A percentile compares a stretch with the other conserved stretches of the same genome.
Evolutionary conservation across 441 rosid species (phyloP).

Genomic region (Arabidopsis lyrata): DNA sequence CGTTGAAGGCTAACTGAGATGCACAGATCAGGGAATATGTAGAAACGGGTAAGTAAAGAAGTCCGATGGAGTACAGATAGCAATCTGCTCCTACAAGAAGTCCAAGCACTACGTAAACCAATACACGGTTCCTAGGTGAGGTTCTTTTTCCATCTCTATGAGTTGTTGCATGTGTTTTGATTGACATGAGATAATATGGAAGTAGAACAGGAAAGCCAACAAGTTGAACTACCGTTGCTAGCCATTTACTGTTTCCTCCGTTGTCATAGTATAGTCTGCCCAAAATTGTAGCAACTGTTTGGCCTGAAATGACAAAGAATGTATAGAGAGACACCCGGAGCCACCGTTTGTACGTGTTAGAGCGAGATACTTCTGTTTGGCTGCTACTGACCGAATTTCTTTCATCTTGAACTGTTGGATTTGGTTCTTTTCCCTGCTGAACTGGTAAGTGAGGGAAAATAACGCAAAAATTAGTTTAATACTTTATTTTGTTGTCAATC

Average conservation of each 20-base stretch:
- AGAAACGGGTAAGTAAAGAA: slow-evolving; percentile 59
- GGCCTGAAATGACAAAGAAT: slow-evolving; percentile 48
- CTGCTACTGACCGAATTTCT: slow-evolving; percentile 20
- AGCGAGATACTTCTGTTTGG: slow-evolving; percentile 30
- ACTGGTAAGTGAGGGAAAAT: slow-evolving; percentile 27
- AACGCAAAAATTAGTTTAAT: slow-evolving; percentile 1
- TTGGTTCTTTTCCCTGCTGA: slow-evolving; percentile 39
- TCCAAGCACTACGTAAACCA: slow-evolving; percentile 53
- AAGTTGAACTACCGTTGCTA: slow-evolving; percentile 43
- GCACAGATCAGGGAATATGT: slow-evolving; percentile 61
- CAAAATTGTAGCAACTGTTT: slow-evolving; percentile 47
- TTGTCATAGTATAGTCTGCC: slow-evolving; percentile 50
- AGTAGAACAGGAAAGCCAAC: slow-evolving; percentile 47
- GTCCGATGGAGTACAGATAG: slow-evolving; percentile 52
- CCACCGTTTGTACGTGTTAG: slow-evolving; percentile 43
- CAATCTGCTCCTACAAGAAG: slow-evolving; percentile 45
- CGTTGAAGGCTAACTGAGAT: slow-evolving; percentile 65
- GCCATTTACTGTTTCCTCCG: slow-evolving; percentile 49
- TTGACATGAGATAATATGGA: slow-evolving; percentile 39
- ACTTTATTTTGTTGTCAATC: background rate
- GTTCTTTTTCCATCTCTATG: slow-evolving; percentile 21
- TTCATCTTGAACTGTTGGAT: slow-evolving; percentile 13
- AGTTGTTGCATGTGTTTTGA: slow-evolving; percentile 37
- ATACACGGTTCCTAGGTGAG: slow-evolving; percentile 39
- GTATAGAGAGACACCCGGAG: slow-evolving; percentile 39